A percentile compares a stretch with the other conserved stretches of the same genome.
Conservation (phyloP, 1,284 basidiomycete genomes). For the Heterobasidion parviporum region DNA sequence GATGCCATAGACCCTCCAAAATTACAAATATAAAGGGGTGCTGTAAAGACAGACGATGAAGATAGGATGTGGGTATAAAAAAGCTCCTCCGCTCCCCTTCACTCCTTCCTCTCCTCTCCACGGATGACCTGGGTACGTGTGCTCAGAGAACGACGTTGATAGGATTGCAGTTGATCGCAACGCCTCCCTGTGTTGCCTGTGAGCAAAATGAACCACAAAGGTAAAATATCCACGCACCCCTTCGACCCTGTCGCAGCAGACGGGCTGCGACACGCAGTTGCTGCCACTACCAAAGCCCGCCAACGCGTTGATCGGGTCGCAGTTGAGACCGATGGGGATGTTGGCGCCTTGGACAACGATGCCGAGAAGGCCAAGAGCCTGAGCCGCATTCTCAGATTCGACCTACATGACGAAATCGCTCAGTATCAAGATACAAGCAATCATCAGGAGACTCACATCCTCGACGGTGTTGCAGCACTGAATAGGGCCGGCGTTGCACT, state of each 20-base stretch:
- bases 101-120: no score
- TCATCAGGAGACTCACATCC: not conserved
- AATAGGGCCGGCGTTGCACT: constrained; percentile 16
- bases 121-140: no score
- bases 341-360: constrained; percentile 13
- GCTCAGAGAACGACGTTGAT: not conserved
- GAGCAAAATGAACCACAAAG: not conserved
- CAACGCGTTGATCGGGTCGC: constrained; percentile 12
- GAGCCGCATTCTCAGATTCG: not conserved
- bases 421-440: not conserved
- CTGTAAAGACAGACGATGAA: no score
- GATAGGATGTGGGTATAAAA: no score
- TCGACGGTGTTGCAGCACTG: not conserved
- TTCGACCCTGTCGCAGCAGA: constrained; percentile 23
- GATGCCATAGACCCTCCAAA: no score
- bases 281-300: constrained; percentile 10
- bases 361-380: constrained; percentile 13
- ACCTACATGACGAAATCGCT: not conserved
- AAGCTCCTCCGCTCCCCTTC: no score
- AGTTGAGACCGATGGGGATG: constrained; percentile 17
- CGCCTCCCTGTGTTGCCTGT: not conserved
- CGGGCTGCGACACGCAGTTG: constrained; percentile 14
- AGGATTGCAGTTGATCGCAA: not conserved
- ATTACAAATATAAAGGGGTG: no score
- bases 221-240: constrained; percentile 9